Base-by-base conservation (phyloP, 305 asterid genomes). In the Solanum hybrid region DNA sequence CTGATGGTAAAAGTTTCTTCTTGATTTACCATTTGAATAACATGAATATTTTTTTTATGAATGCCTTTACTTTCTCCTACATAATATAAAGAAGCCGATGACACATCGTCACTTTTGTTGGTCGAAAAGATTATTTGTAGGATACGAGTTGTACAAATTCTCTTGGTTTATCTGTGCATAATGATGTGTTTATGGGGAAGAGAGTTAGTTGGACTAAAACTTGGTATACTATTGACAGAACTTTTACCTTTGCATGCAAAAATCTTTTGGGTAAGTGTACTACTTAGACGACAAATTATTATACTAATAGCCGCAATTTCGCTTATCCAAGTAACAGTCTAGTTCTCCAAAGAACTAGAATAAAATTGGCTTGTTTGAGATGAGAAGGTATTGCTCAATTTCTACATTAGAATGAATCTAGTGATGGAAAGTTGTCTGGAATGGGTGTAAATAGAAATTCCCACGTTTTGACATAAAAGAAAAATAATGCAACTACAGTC, bases 1-100 rank as follows among this genome's bases (percentile, higher is more conserved):
- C 87, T 90, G 99, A 97, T 85, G 99, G 99, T 96, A 93, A 90
- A 92, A 79, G 4, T 35, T n/a, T 82, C 40, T 46, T 82, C 27
- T 27, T 82, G 20, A n/a, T 82, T 82, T 82, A 29, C 87, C 87
- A 46, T 82, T 46, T 46, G 86, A 46, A 42, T 26, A 80, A 81
- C 12, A 2, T 2, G 71, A n/a, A 81, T 81, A 40, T 16, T 81
- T 16, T 81, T 81, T 46, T 35, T 42, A 24, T 42, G 37, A 82
- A 82, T 46, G 34, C 38, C 16, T 82, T 24, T 42, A 17, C 72
- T 27, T 42, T 82, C 87, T 26, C 86, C 86, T 27, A 81, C 13
- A 40, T 40, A 27, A 37, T 81, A 16, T 31, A 81, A 42, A 40
- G 26, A 26, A 26, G 38, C 87, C 32, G 38, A 27, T 40, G 69